Percentiles rank a stretch among this genome's conserved stretches.
Evolutionary conservation across 148 eudicot genomes (phyloP).

Genomic region (Linanthus parryae): DNA sequence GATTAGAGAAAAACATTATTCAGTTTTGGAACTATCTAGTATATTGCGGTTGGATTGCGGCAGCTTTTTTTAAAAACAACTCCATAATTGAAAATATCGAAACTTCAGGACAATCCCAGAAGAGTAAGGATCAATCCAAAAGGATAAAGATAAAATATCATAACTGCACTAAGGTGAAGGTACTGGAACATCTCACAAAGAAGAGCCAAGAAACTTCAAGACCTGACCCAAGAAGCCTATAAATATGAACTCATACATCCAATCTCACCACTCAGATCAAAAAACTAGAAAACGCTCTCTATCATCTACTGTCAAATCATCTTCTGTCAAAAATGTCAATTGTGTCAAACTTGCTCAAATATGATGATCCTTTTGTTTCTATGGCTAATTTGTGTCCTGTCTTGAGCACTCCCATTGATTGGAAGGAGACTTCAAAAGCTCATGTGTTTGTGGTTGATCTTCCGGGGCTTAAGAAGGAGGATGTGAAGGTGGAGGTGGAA

Average conservation of each 20-base stretch:
- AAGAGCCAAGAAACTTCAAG: constrained; percentile 12
- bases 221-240: neutral
- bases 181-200: constrained; percentile 2
- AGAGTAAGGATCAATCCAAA: neutral
- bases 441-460: constrained; percentile 10
- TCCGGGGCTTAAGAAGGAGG: too few species aligned
- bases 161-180: constrained; percentile 2
- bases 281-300: neutral
- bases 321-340: neutral
- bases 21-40: too few species aligned
- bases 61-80: neutral
- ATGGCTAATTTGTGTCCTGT: constrained; percentile 5
- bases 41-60: neutral
- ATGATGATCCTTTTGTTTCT: constrained; percentile 1
- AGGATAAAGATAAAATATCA: constrained; percentile 3
- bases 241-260: neutral
- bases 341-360: neutral
- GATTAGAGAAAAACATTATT: too few species aligned
- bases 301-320: neutral
- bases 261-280: neutral
- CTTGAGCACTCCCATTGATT: constrained; percentile 6
- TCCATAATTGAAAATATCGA: too few species aligned
- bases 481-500: too few species aligned
- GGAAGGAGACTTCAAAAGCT: constrained; percentile 9
- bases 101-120: constrained; percentile 2